Evolutionary conservation across 116 monocot genomes (phyloP).

Genomic region (Thalassia testudinum): DNA sequence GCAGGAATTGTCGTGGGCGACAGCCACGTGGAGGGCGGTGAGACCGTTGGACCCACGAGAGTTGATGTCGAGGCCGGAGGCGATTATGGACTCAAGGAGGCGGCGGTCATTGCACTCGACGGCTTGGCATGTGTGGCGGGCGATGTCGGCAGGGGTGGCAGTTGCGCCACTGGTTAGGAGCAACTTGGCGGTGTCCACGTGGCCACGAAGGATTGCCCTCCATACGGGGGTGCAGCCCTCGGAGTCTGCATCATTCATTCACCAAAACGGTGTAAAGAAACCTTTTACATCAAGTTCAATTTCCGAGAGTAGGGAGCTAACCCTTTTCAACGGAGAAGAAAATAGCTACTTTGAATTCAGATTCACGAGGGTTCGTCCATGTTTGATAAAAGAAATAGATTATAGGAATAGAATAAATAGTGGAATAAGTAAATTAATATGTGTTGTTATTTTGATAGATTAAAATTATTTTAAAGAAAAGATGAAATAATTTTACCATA

Average conservation of each 20-base stretch:
- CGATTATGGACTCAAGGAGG: conserved; percentile 40
- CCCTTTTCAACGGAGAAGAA: too few relatives aligned
- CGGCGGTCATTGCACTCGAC: conserved; percentile 40
- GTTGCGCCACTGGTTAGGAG: conserved; percentile 43
- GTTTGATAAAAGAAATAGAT: too few relatives aligned
- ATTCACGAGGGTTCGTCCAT: too few relatives aligned
- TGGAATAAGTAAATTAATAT: too few relatives aligned
- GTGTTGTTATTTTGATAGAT: too few relatives aligned
- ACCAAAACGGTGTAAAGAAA: too few relatives aligned
- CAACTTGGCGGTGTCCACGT: conserved; percentile 26
- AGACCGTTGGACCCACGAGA: conserved; percentile 20
- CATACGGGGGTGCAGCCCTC: conserved; percentile 66
- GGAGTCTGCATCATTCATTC: conserved; percentile 66
- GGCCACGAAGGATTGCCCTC: conserved; percentile 64
- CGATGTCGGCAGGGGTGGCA: conserved; percentile 30
- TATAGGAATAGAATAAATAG: too few relatives aligned
- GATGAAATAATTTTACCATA: too few relatives aligned
- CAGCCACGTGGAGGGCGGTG: conserved; percentile 64
- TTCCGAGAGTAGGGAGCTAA: too few relatives aligned
- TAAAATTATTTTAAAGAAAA: too few relatives aligned
- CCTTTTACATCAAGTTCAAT: too few relatives aligned
- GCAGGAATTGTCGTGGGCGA: conserved; percentile 49
- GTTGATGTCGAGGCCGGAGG: conserved; percentile 42
- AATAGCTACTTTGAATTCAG: too few relatives aligned
- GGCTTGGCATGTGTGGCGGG: conserved; percentile 48